Evolutionary conservation across 1,284 basidiomycete species (phyloP).

Genomic region (Heliocybe sulcata): DNA sequence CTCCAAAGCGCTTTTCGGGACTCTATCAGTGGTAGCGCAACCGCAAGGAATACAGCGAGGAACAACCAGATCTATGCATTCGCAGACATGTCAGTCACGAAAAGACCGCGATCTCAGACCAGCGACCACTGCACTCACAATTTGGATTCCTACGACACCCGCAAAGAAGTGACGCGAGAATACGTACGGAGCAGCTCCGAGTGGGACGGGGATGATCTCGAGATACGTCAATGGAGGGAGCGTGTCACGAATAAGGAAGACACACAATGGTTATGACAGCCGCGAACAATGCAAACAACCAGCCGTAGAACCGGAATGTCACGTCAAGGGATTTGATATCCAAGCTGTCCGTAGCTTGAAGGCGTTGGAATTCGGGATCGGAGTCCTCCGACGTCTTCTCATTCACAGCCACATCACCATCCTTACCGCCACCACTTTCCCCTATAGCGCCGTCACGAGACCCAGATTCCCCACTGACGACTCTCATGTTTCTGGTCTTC

Average conservation of each 20-base stretch:
- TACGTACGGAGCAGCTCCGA: constrained; percentile 12
- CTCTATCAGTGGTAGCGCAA: constrained; percentile 13
- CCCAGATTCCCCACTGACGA: constrained; percentile 5
- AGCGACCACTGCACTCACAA: constrained; percentile 8
- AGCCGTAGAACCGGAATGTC: constrained; percentile 14
- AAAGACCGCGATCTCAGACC: neutral
- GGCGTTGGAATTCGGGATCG: neutral
- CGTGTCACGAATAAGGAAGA: neutral
- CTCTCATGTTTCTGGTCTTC: constrained; percentile 11
- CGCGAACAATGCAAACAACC: constrained; percentile 11
- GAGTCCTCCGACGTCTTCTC: no score
- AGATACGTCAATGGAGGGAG: neutral
- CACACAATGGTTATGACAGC: constrained; percentile 16
- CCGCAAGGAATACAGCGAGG: constrained; percentile 13
- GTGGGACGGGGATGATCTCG: constrained; percentile 13
- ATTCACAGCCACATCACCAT: no score
- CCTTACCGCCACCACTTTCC: no score
- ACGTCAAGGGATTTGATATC: constrained; percentile 12
- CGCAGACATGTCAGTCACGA: neutral
- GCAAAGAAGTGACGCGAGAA: constrained; percentile 13
- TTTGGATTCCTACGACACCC: constrained; percentile 10
- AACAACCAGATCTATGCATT: constrained; percentile 12
- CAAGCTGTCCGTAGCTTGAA: constrained; percentile 9
- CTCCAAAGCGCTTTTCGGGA: constrained; percentile 11
- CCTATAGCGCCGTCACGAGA: no score